Percentiles rank a stretch among this genome's conserved stretches.
These are phyloP conservation scores for Aspergillus neotritici DNA, from an alignment of 2,329 filamentous ascomycete genomes.

Conservation along the genomic window DNA sequence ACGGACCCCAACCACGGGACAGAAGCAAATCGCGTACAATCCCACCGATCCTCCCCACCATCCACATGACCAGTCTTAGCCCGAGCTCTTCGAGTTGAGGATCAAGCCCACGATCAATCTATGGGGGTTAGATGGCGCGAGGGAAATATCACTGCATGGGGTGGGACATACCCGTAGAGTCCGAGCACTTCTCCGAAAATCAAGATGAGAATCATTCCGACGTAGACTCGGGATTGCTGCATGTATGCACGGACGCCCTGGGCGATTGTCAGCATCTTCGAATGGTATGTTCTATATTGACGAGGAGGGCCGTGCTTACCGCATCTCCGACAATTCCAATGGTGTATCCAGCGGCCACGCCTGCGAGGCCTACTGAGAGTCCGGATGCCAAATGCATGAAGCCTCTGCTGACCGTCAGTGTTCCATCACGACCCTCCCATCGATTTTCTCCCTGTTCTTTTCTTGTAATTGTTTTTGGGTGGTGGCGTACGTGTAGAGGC, in stretches of 20 bases:
- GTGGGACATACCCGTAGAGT: constrained; percentile 73
- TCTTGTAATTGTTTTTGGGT: neutral
- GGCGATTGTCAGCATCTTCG: constrained; percentile 16
- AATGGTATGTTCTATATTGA: neutral
- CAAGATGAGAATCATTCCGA: constrained; percentile 96
- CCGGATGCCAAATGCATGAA: constrained; percentile 93
- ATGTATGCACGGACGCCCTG: constrained; percentile 86
- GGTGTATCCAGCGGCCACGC: constrained; percentile 89
- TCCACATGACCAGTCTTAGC: too few species aligned
- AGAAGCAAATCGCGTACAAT: too few species aligned
- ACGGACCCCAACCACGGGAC: too few species aligned
- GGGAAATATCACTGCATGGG: neutral
- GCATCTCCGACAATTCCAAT: constrained; percentile 94
- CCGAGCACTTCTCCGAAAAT: constrained; percentile 98
- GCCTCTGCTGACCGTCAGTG: constrained; percentile 50
- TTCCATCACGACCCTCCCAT: neutral
- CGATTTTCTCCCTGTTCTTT: too few species aligned
- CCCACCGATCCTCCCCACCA: too few species aligned
- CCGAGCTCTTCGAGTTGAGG: constrained; percentile 71
- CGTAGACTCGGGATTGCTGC: constrained; percentile 91
- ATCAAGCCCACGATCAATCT: constrained; percentile 91
- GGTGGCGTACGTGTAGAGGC: constrained; percentile 67
- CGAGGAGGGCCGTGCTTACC: constrained; percentile 42
- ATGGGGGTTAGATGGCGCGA: constrained; percentile 22
- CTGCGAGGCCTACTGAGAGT: constrained; percentile 83